Evolutionary conservation across 1,284 basidiomycete species (phyloP).

Genomic region (Agroathelia rolfsii): DNA sequence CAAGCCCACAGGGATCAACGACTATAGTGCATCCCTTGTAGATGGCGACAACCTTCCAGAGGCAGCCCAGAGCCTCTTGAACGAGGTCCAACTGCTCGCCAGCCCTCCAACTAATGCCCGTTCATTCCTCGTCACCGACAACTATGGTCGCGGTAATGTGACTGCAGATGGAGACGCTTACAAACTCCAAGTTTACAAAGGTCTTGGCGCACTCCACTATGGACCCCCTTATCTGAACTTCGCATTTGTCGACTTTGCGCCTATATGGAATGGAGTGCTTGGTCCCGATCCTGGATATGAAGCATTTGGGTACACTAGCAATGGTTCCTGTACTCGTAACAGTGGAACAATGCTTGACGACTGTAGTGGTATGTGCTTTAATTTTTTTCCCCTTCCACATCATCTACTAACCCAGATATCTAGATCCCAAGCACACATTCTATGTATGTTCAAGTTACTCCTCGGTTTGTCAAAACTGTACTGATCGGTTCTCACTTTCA

Average conservation of each 20-base stretch:
- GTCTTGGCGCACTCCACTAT: conserved; percentile 20
- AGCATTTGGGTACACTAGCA: conserved; percentile 37
- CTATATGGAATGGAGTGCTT: conserved; percentile 37
- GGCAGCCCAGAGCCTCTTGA: conserved; percentile 25
- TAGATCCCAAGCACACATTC: conserved; percentile 39
- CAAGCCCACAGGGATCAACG: too few species aligned
- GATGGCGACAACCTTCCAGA: conserved; percentile 23
- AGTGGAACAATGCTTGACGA: conserved; percentile 21
- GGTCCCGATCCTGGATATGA: conserved; percentile 29
- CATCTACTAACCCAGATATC: too few species aligned
- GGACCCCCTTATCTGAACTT: conserved; percentile 23
- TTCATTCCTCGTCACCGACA: conserved; percentile 36
- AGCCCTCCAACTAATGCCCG: conserved; percentile 32
- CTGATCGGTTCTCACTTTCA: not conserved
- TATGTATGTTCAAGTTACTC: conserved; percentile 16
- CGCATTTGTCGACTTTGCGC: conserved; percentile 33
- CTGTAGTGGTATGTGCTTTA: conserved; percentile 21
- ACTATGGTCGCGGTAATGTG: conserved; percentile 33
- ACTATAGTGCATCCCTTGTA: conserved; percentile 9
- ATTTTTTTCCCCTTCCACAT: too few species aligned
- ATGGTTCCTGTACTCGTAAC: conserved; percentile 24
- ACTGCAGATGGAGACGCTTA: conserved; percentile 30
- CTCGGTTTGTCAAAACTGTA: not conserved
- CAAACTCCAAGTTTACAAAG: conserved; percentile 30
- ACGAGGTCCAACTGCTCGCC: conserved; percentile 27